Conservation (phyloP, 208 protist species). For the Acanthamoeba triangularis region DNA sequence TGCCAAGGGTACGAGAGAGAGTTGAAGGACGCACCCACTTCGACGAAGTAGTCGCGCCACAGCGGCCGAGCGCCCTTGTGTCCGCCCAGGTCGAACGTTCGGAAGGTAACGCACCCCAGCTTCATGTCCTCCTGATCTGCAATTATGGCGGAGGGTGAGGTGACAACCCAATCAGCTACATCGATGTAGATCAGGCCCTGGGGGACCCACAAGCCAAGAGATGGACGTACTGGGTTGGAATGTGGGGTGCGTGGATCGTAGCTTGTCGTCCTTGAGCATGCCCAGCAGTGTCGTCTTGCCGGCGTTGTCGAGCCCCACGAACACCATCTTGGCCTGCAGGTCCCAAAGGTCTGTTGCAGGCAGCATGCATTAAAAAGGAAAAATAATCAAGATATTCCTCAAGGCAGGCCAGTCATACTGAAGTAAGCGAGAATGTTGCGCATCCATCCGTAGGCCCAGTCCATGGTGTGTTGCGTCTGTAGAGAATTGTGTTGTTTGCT, state of each 20-base stretch:
- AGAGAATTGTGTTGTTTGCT: too few relatives aligned
- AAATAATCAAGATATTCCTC: not conserved
- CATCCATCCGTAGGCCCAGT: conserved; percentile 94
- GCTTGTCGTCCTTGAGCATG: conserved; percentile 94
- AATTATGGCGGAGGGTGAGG: not conserved
- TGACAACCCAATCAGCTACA: not conserved
- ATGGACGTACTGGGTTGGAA: conserved; percentile 92
- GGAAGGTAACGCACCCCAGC: conserved; percentile 99
- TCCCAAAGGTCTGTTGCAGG: conserved; percentile 89
- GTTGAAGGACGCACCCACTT: conserved; percentile 94
- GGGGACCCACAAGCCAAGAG: not conserved
- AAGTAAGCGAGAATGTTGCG: conserved; percentile 96
- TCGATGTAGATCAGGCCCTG: not conserved
- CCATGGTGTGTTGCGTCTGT: not conserved
- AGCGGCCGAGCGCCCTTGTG: conserved; percentile 96
- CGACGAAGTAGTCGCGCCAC: conserved; percentile 99
- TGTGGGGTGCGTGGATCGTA: conserved; percentile 92
- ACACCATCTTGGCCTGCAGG: conserved; percentile 97
- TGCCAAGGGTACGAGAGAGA: too few relatives aligned
- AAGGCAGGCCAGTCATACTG: conserved; percentile 86
- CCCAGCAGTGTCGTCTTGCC: conserved; percentile 99
- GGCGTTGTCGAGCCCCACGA: conserved; percentile 99
- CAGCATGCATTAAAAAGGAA: not conserved
- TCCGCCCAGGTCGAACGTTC: conserved; percentile 99
- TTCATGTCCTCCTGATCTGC: conserved; percentile 97